A percentile compares a stretch with the other conserved stretches of the same genome.
These are phyloP conservation scores for Neonectria magnoliae DNA, from an alignment of 2,329 filamentous ascomycete species.

Conservation along the genomic window DNA sequence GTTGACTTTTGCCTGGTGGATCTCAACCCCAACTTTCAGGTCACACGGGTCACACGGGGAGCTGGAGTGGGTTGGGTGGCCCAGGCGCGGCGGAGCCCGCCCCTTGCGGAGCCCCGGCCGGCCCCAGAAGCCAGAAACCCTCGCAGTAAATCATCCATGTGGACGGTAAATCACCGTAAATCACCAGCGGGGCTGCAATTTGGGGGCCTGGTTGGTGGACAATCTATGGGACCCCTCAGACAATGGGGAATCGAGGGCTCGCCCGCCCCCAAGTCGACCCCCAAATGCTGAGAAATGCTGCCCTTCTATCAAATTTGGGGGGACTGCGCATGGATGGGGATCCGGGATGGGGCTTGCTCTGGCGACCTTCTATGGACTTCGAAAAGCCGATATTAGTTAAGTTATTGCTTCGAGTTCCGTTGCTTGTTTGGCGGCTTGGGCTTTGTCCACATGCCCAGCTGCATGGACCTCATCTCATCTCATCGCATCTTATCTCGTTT, in stretches of 20 bases:
- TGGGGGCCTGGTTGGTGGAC: constrained; percentile 35
- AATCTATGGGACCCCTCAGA: constrained; percentile 31
- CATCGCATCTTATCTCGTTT: constrained; percentile 18
- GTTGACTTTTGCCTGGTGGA: constrained; percentile 33
- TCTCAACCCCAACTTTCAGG: constrained; percentile 41
- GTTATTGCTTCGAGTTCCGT: neutral
- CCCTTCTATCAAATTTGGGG: constrained; percentile 35
- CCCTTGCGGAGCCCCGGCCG: constrained; percentile 39
- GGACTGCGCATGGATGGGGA: constrained; percentile 5
- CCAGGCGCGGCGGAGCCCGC: neutral
- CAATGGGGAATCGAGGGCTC: constrained; percentile 7
- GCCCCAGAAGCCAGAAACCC: constrained; percentile 18
- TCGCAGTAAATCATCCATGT: neutral
- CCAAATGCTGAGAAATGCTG: constrained; percentile 30
- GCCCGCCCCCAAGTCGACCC: constrained; percentile 37
- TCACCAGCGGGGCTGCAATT: constrained; percentile 7
- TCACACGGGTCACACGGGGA: constrained; percentile 42
- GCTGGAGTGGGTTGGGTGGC: constrained; percentile 5
- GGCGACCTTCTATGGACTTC: neutral
- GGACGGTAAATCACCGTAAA: neutral
- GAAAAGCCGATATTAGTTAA: neutral
- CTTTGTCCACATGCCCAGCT: neutral
- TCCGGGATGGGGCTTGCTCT: neutral
- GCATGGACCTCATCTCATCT: constrained; percentile 11
- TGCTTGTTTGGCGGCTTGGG: neutral